Conservation (phyloP, 2,329 filamentous ascomycete genomes). For the Aureobasidium melanogenum region DNA sequence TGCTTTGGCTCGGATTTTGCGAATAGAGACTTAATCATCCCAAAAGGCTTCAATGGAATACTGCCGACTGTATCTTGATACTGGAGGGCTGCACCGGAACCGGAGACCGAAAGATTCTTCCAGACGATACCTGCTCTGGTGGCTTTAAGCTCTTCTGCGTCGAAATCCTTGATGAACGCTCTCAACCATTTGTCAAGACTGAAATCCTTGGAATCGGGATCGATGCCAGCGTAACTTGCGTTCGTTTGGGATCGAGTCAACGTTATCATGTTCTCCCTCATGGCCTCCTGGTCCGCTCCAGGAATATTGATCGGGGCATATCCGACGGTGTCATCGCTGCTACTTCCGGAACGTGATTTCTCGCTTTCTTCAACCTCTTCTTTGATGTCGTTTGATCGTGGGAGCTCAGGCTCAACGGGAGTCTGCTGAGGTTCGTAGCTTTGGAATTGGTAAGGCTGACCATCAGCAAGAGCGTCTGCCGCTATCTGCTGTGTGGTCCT, state of each 20-base stretch:
- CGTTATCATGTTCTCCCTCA: not conserved
- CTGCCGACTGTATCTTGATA: slow-evolving; percentile 60
- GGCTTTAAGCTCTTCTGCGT: slow-evolving; percentile 47
- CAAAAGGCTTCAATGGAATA: slow-evolving; percentile 45
- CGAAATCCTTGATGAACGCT: slow-evolving; percentile 41
- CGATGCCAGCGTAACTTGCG: slow-evolving; percentile 37
- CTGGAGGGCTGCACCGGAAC: slow-evolving; percentile 58
- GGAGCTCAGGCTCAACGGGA: not conserved
- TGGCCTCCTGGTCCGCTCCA: not conserved
- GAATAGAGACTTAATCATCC: slow-evolving; percentile 30
- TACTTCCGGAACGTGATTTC: not conserved
- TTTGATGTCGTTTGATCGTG: not conserved
- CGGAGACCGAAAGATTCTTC: slow-evolving; percentile 57
- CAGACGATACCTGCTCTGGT: slow-evolving; percentile 53
- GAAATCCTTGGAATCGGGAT: slow-evolving; percentile 44
- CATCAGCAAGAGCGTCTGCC: not conserved
- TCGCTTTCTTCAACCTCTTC: not conserved
- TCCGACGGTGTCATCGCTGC: not conserved
- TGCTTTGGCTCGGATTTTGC: slow-evolving; percentile 31
- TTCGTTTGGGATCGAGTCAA: not conserved
- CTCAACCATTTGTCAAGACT: slow-evolving; percentile 46
- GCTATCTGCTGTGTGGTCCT: slow-evolving; percentile 1
- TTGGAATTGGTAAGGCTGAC: not conserved
- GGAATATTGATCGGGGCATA: slow-evolving; percentile 1
- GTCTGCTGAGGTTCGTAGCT: not conserved